Percentiles rank a stretch among this genome's conserved stretches.
Evolutionary conservation across 73 alveolate genomes (phyloP).

Genomic region (Uronychia binucleata): DNA sequence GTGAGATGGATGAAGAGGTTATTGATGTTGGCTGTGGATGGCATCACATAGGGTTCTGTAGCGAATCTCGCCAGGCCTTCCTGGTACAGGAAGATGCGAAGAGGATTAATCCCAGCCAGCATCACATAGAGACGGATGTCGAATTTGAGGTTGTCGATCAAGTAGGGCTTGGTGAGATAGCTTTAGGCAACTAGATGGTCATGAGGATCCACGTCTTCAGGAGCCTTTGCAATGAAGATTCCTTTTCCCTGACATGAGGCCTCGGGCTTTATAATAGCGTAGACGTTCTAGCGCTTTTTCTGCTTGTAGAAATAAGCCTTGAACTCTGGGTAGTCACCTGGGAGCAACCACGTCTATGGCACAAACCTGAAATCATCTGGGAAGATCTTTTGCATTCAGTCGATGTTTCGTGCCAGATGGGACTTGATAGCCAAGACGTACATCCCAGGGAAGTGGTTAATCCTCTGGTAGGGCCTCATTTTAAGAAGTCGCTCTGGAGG

Average conservation of each 20-base stretch:
- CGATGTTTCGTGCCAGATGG: constrained; percentile 51
- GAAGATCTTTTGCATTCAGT: constrained; percentile 51
- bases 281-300: not conserved
- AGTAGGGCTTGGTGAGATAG: constrained; percentile 80
- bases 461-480: constrained; percentile 41
- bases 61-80: constrained; percentile 76
- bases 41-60: constrained; percentile 41
- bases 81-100: constrained; percentile 40
- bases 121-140: constrained; percentile 86
- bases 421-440: constrained; percentile 45
- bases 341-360: constrained; percentile 43
- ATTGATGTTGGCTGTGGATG: constrained; percentile 1
- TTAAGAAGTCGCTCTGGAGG: constrained; percentile 49
- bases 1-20: constrained; percentile 39
- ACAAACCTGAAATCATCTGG: constrained; percentile 56
- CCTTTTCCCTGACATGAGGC: constrained; percentile 44
- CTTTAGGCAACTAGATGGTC: constrained; percentile 66
- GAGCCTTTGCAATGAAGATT: constrained; percentile 8
- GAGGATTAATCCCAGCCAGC: constrained; percentile 63
- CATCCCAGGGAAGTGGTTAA: not conserved
- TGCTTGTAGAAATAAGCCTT: not conserved
- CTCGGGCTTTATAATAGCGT: constrained; percentile 48
- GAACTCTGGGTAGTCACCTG: constrained; percentile 15
- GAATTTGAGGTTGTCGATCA: constrained; percentile 86
- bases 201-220: constrained; percentile 12